These are phyloP conservation scores for Ormosia emarginata DNA, from an alignment of 306 rosid genomes.

Conservation along the genomic window DNA sequence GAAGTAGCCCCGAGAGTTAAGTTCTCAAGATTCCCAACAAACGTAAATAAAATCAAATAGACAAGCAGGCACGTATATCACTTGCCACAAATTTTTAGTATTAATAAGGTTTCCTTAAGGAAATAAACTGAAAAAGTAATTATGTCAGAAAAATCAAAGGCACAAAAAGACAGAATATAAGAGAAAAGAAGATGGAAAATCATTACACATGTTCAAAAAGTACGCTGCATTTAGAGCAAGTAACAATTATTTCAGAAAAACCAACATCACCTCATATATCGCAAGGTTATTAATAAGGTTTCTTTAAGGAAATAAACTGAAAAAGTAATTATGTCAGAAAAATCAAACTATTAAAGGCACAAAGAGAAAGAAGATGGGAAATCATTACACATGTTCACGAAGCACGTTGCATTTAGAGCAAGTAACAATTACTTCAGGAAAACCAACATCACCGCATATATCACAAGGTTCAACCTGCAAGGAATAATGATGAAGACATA, in stretches of 20 bases:
- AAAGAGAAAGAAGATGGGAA: background rate
- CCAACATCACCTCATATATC: slow-evolving; percentile 53
- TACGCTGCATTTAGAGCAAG: slow-evolving; percentile 49
- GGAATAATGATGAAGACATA: slow-evolving; percentile 23
- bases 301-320: background rate
- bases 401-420: slow-evolving; percentile 46
- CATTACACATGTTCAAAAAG: slow-evolving; percentile 54
- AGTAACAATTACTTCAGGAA: slow-evolving; percentile 26
- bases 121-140: background rate
- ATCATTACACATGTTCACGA: slow-evolving; percentile 57
- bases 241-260: slow-evolving; percentile 22
- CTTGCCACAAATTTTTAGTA: background rate
- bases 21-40: slow-evolving; percentile 1
- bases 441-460: slow-evolving; percentile 48
- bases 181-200: slow-evolving; percentile 15
- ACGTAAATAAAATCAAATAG: slow-evolving; percentile 4
- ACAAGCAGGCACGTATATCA: background rate
- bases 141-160: background rate
- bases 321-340: background rate
- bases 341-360: no score
- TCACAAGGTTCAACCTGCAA: slow-evolving; percentile 56
- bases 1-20: background rate
- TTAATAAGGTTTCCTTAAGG: background rate
- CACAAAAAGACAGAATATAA: background rate
- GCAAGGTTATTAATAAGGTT: slow-evolving; percentile 32